A percentile compares a stretch with the other conserved stretches of the same genome.
phyloP scores from a whole-genome alignment of 179 eudicot genomes.

The Nepenthes alata region DNA sequence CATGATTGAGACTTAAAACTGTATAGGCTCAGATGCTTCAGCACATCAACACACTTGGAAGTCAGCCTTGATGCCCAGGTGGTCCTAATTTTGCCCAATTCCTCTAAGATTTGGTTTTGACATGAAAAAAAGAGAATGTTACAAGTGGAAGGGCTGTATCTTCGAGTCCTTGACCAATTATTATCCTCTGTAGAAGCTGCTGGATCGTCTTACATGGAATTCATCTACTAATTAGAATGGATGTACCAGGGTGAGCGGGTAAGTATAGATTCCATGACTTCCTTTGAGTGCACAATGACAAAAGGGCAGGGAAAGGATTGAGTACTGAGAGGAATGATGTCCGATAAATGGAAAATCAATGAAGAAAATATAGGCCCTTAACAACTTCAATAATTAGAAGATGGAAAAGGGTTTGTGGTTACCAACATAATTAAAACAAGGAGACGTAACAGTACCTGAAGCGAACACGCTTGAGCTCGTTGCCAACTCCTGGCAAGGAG shows the following conservation, averaged over 20 bases:
- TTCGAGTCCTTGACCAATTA: neutral
- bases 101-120: neutral
- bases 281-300: too few relatives aligned
- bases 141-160: neutral
- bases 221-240: neutral
- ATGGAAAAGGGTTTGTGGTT: neutral
- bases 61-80: neutral
- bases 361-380: neutral
- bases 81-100: neutral
- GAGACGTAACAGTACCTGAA: conserved; percentile 59
- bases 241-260: neutral
- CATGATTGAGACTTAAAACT: too few relatives aligned
- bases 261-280: too few relatives aligned
- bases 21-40: neutral
- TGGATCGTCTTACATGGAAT: neutral
- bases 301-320: neutral
- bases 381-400: neutral
- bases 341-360: neutral
- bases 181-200: neutral
- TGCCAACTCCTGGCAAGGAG: conserved; percentile 59
- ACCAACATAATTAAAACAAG: neutral
- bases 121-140: neutral
- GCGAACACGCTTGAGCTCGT: conserved; percentile 86
- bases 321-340: neutral
- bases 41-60: neutral